Evolutionary conservation across 306 rosid genomes (phyloP).

Genomic region (Vicia sativa): DNA sequence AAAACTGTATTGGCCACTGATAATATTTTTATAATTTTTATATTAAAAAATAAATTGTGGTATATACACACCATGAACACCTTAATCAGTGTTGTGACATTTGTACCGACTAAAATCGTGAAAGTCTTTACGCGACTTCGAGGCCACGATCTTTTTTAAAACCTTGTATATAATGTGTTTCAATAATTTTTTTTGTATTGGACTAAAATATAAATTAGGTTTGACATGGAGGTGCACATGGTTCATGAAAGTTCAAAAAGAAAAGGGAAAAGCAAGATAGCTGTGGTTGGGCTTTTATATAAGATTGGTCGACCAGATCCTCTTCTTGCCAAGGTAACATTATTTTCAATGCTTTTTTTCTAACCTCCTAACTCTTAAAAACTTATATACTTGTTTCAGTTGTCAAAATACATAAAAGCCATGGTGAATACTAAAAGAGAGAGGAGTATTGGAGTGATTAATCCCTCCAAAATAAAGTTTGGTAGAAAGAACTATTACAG

Average conservation of each 20-base stretch:
- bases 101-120: too few relatives aligned
- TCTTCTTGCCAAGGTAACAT: neutral
- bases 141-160: too few relatives aligned
- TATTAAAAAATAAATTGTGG: too few relatives aligned
- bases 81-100: too few relatives aligned
- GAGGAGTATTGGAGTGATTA: constrained; percentile 47
- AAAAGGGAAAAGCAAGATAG: constrained; percentile 39
- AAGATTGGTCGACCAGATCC: constrained; percentile 57
- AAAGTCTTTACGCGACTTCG: too few relatives aligned
- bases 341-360: neutral
- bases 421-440: constrained; percentile 42
- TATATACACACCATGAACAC: too few relatives aligned
- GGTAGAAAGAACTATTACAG: constrained; percentile 57
- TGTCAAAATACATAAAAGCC: constrained; percentile 36
- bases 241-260: constrained; percentile 53
- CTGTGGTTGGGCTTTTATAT: constrained; percentile 63
- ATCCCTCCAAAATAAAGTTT: constrained; percentile 50
- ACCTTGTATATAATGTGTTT: too few relatives aligned
- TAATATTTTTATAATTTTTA: too few relatives aligned
- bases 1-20: too few relatives aligned
- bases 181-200: too few relatives aligned
- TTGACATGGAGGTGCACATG: constrained; percentile 75
- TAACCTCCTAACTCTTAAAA: constrained; percentile 12
- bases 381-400: too few relatives aligned
- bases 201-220: constrained; percentile 41